These are phyloP conservation scores for Ormosia semicastrata DNA, from an alignment of 306 rosid species.

Conservation along the genomic window DNA sequence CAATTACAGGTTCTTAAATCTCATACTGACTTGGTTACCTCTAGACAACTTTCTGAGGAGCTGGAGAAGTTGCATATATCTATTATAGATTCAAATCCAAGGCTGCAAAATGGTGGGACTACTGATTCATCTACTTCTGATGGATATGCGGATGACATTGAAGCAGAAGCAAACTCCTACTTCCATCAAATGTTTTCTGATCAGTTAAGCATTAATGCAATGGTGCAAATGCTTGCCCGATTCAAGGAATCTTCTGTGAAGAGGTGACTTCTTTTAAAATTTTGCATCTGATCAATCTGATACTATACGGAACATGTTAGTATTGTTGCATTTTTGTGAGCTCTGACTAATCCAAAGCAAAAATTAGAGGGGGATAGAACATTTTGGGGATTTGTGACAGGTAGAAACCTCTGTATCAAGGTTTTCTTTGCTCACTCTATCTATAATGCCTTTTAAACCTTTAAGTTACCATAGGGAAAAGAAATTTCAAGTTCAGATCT, in stretches of 20 bases:
- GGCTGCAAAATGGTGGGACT: slow-evolving; percentile 67
- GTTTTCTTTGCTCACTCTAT: background rate
- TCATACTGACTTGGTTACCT: slow-evolving; percentile 47
- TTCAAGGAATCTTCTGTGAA: slow-evolving; percentile 83
- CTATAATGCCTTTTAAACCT: background rate
- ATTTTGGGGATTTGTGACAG: background rate
- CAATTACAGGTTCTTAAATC: slow-evolving; percentile 78
- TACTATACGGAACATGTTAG: background rate
- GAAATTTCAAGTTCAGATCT: background rate
- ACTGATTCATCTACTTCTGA: slow-evolving; percentile 67
- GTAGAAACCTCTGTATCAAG: slow-evolving; percentile 3
- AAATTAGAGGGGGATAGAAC: background rate
- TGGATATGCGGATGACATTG: slow-evolving; percentile 81
- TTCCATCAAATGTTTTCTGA: slow-evolving; percentile 94
- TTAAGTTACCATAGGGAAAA: background rate
- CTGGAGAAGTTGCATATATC: slow-evolving; percentile 72
- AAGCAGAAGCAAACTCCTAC: slow-evolving; percentile 80
- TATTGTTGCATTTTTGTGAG: background rate
- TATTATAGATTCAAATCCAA: slow-evolving; percentile 65
- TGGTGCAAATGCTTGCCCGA: slow-evolving; percentile 89
- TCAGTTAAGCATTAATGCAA: slow-evolving; percentile 62
- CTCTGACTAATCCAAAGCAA: background rate
- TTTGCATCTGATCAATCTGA: slow-evolving; percentile 17
- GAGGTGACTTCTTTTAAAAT: slow-evolving; percentile 48
- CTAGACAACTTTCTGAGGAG: slow-evolving; percentile 75